A percentile compares a stretch with the other conserved stretches of the same genome.
Evolutionary conservation across 2,329 filamentous ascomycete genomes (phyloP).

Genomic region (Myriosclerotinia curreyana): DNA sequence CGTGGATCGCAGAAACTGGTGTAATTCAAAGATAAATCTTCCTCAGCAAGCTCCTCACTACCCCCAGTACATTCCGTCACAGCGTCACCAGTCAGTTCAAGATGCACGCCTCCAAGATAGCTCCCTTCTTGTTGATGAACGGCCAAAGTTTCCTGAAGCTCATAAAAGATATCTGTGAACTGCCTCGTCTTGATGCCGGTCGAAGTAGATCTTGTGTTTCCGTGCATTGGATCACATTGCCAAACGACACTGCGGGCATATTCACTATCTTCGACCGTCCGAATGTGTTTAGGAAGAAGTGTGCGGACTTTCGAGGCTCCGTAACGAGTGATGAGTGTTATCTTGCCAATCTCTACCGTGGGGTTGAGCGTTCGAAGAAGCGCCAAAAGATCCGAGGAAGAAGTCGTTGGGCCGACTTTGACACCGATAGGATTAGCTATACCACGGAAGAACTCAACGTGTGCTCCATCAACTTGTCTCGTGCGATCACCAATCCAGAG

Average conservation of each 20-base stretch:
- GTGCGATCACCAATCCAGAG: slow-evolving; percentile 98
- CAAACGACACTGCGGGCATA: slow-evolving; percentile 70
- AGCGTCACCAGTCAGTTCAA: slow-evolving; percentile 92
- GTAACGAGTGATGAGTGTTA: slow-evolving; percentile 95
- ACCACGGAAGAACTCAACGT: slow-evolving; percentile 96
- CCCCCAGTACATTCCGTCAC: slow-evolving; percentile 96
- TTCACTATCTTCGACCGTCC: slow-evolving; percentile 78
- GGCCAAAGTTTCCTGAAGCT: slow-evolving; percentile 76
- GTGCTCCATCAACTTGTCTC: slow-evolving; percentile 84
- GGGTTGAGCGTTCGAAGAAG: slow-evolving; percentile 88
- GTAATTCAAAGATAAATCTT: slow-evolving; percentile 86
- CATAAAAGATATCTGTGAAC: slow-evolving; percentile 85
- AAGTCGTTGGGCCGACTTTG: slow-evolving; percentile 89
- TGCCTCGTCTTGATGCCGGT: slow-evolving; percentile 86
- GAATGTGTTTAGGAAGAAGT: slow-evolving; percentile 81
- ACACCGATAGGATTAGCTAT: slow-evolving; percentile 95
- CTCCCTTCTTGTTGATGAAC: slow-evolving; percentile 82
- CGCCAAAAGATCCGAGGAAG: slow-evolving; percentile 67
- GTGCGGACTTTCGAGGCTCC: slow-evolving; percentile 72
- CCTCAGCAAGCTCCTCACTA: slow-evolving; percentile 80
- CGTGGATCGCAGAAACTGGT: slow-evolving; percentile 94
- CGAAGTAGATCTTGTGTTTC: slow-evolving; percentile 67
- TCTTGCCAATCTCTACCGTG: slow-evolving; percentile 76
- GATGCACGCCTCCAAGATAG: slow-evolving; percentile 88
- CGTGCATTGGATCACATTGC: slow-evolving; percentile 99